phyloP scores from a whole-genome alignment of 305 asterid genomes.

The Vinca major region DNA sequence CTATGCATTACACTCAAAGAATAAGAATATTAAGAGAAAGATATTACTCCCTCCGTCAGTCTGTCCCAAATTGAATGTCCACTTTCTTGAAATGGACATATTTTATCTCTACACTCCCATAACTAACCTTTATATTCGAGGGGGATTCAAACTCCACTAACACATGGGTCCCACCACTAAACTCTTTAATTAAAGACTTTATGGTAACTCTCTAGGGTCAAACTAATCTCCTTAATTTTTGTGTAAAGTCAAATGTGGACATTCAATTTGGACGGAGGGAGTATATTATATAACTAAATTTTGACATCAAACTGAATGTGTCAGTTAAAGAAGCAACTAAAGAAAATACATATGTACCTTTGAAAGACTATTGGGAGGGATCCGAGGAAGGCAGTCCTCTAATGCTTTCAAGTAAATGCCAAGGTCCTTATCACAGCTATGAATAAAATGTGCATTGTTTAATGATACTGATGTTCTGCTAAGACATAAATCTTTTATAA shows the following conservation, averaged over 20 bases:
- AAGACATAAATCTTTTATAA: background rate
- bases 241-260: too few relatives aligned
- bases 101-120: too few relatives aligned
- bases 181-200: too few relatives aligned
- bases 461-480: background rate
- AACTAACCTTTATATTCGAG: too few relatives aligned
- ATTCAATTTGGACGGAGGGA: too few relatives aligned
- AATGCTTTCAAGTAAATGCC: conserved; percentile 51
- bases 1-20: conserved; percentile 25
- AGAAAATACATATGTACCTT: conserved; percentile 36
- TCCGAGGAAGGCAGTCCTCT: conserved; percentile 47
- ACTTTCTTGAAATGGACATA: too few relatives aligned
- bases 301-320: background rate
- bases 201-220: too few relatives aligned
- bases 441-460: background rate
- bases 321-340: background rate
- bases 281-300: background rate
- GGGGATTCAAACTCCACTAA: too few relatives aligned
- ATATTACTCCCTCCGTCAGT: background rate
- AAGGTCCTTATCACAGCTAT: conserved; percentile 65
- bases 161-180: too few relatives aligned
- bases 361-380: conserved; percentile 75
- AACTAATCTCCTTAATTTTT: too few relatives aligned
- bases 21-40: background rate
- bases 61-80: too few relatives aligned